Percentiles rank a stretch among this genome's conserved stretches.
These are phyloP conservation scores for Bauhinia variegata DNA, from an alignment of 306 rosid genomes.

Conservation along the genomic window DNA sequence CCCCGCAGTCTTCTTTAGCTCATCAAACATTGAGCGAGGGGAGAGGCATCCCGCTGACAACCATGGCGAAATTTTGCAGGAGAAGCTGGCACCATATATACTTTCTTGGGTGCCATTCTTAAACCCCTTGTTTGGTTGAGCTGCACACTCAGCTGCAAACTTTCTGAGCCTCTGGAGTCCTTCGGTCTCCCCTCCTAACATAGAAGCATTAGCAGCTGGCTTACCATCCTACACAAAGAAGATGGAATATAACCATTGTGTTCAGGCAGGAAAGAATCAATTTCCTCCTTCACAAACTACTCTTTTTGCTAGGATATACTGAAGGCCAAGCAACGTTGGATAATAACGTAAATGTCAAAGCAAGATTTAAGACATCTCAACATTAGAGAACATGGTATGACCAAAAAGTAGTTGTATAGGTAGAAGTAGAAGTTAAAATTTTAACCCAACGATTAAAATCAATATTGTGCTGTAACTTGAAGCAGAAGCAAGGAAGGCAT, in stretches of 20 bases:
- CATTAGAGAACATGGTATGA: background rate
- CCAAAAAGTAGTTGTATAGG: background rate
- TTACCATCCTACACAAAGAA: slow-evolving; percentile 66
- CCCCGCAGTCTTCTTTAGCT: slow-evolving; percentile 70
- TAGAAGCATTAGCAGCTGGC: slow-evolving; percentile 56
- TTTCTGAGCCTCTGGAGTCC: slow-evolving; percentile 77
- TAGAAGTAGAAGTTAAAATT: background rate
- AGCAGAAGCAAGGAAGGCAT: background rate
- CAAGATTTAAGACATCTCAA: background rate
- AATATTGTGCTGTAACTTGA: background rate
- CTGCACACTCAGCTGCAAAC: slow-evolving; percentile 84
- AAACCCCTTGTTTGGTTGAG: slow-evolving; percentile 67
- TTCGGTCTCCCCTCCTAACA: slow-evolving; percentile 95
- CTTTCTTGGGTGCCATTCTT: slow-evolving; percentile 63
- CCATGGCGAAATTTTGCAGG: slow-evolving; percentile 99
- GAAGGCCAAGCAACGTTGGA: background rate
- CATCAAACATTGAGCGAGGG: slow-evolving; percentile 84
- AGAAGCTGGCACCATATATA: slow-evolving; percentile 91
- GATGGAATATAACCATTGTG: slow-evolving; percentile 32
- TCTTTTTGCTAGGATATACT: background rate
- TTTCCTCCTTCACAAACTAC: background rate
- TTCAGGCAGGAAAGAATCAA: slow-evolving; percentile 19
- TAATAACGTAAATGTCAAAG: background rate
- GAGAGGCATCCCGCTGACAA: slow-evolving; percentile 94
- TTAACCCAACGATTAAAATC: background rate